Evolutionary conservation across 1,284 basidiomycete genomes (phyloP), one percentile per base, ranked within the genome.

Genomic region (Leccinum discolor): DNA sequence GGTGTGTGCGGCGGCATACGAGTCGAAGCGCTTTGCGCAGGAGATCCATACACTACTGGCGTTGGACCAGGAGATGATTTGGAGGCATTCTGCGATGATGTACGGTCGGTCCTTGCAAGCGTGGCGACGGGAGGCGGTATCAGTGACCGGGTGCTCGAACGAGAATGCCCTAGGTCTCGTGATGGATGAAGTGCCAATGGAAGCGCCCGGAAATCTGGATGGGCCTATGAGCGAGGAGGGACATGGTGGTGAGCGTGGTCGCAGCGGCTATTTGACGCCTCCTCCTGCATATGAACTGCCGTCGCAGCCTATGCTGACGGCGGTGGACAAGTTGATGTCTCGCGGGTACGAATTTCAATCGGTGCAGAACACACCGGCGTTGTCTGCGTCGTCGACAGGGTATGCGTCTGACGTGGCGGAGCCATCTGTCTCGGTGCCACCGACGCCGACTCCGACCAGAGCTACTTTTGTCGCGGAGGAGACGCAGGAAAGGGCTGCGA

Each of bases 111-210:
- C 63, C 35, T 21, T 35, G 12, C 64, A 64, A 26, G 42, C 35
- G 10, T 60, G 54, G 60, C 57, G 12, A 63, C 52, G 12, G 44
- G 66, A 65, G 29, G 32, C 26, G 8, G 61, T 52, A 10, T 57
- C 56, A 16, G 12, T 50, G 4, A 29, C 23, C 26, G 62, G 40
- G 18, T 29, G 47, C 8, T 40, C 64, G 1, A 23, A 16, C 7
- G 63, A 59, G 2, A 70, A 68, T 52, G 59, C 61, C 0, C 32
- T 73, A 14, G 65, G 65, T 56, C 66, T 59, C 16, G 57, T 21
- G 0, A 29, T 5, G 16, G 61, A 63, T 75, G 18, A 79, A 64
- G 77, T 77, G 59, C 76, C 80, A 14, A 32, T 38, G 38, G 35
- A 8, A 14, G 29, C 4, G 38, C 38, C 44, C 2, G 42, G 12